These are phyloP conservation scores for Papiliotrema terrestris DNA, from an alignment of 1,284 basidiomycete species.

Conservation along the genomic window DNA sequence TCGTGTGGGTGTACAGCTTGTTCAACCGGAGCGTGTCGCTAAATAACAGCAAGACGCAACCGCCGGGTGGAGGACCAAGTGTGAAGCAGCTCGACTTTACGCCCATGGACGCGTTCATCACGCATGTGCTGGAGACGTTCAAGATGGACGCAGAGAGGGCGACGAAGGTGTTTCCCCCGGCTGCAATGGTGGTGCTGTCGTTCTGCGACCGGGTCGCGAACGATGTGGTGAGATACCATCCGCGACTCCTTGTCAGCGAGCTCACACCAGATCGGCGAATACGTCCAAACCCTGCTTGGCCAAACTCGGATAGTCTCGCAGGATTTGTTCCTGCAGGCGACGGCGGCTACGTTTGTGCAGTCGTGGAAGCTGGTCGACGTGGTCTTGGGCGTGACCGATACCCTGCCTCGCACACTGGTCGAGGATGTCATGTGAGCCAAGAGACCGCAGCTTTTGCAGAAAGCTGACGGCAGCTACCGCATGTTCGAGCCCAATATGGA, in stretches of 20 bases:
- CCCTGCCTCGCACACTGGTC: conserved; percentile 53
- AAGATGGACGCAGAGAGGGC: conserved; percentile 73
- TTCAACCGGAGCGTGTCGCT: background rate
- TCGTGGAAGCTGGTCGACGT: conserved; percentile 79
- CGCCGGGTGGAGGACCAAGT: conserved; percentile 23
- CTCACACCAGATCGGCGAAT: conserved; percentile 69
- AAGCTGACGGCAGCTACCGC: conserved; percentile 58
- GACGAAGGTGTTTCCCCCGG: conserved; percentile 77
- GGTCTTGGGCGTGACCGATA: conserved; percentile 53
- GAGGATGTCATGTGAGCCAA: conserved; percentile 74
- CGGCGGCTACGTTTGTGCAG: conserved; percentile 84
- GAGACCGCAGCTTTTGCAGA: too few species aligned
- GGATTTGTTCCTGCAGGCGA: conserved; percentile 74
- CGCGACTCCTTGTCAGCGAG: background rate
- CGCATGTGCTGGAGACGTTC: conserved; percentile 62
- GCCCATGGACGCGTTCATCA: conserved; percentile 89
- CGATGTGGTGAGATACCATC: conserved; percentile 33
- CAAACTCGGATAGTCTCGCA: conserved; percentile 70
- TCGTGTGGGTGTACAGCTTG: conserved; percentile 59
- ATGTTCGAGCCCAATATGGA: conserved; percentile 97
- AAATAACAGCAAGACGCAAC: conserved; percentile 25
- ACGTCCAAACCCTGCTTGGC: conserved; percentile 71
- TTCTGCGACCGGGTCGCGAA: conserved; percentile 44
- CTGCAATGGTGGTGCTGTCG: conserved; percentile 39
- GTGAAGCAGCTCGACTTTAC: conserved; percentile 66